Evolutionary conservation across 805 yeast species (phyloP).

Genomic region (Saccharomycopsis babjevae): DNA sequence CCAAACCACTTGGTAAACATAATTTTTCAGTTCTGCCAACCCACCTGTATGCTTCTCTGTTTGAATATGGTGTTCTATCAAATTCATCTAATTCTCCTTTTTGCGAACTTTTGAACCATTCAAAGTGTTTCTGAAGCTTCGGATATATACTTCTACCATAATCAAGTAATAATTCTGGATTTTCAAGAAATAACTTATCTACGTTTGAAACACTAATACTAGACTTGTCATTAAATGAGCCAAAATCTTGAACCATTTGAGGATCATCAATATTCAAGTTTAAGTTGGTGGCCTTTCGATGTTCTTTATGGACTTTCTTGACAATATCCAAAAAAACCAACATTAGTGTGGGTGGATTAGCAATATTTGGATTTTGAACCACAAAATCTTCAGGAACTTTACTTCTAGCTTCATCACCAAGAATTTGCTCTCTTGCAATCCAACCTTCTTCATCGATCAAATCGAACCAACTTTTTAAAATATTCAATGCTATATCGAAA

Average conservation of each 20-base stretch:
- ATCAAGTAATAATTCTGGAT: slow-evolving; percentile 48
- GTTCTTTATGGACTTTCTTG: slow-evolving; percentile 30
- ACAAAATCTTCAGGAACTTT: slow-evolving; percentile 79
- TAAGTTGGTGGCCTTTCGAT: background rate
- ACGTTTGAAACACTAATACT: slow-evolving; percentile 24
- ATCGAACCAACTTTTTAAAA: slow-evolving; percentile 78
- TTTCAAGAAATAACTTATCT: slow-evolving; percentile 42
- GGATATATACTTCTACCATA: slow-evolving; percentile 68
- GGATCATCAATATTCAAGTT: slow-evolving; percentile 25
- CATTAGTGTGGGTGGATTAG: slow-evolving; percentile 93
- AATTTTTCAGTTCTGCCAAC: slow-evolving; percentile 79
- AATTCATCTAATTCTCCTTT: slow-evolving; percentile 63
- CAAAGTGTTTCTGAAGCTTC: slow-evolving; percentile 61
- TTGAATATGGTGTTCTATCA: slow-evolving; percentile 44
- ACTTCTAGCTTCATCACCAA: slow-evolving; percentile 83
- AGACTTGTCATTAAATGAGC: slow-evolving; percentile 8
- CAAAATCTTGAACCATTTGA: slow-evolving; percentile 19
- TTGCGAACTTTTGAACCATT: slow-evolving; percentile 80
- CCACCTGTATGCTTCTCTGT: slow-evolving; percentile 70
- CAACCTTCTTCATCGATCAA: slow-evolving; percentile 86
- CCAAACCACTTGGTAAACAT: slow-evolving; percentile 87
- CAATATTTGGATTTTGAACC: slow-evolving; percentile 79
- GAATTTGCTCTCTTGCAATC: slow-evolving; percentile 92
- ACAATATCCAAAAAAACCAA: slow-evolving; percentile 53
- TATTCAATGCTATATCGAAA: slow-evolving; percentile 68